phyloP scores from a whole-genome alignment of 768 basidiomycete species.

The Hericium erinaceus region DNA sequence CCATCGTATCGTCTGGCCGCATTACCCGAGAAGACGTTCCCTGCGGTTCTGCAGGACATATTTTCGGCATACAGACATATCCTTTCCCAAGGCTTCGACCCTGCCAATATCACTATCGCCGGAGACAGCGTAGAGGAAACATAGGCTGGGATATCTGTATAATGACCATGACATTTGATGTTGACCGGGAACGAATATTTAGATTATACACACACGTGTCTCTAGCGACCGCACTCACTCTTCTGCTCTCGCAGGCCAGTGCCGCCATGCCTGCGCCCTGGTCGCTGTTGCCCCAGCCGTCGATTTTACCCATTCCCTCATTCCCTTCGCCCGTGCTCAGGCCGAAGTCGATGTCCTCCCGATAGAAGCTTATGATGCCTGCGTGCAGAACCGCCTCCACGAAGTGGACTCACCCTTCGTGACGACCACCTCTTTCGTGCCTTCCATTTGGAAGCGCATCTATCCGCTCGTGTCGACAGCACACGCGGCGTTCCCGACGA shows the following conservation, averaged over 20 bases:
- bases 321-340: neutral
- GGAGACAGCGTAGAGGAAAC: neutral
- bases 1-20: neutral
- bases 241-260: neutral
- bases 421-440: neutral
- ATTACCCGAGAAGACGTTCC: neutral
- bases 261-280: neutral
- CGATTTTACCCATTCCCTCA: neutral
- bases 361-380: neutral
- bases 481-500: neutral
- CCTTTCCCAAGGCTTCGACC: neutral
- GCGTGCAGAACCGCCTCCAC: neutral
- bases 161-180: neutral
- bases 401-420: neutral
- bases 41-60: neutral
- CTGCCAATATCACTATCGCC: neutral
- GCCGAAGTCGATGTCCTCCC: neutral
- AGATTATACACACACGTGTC: neutral
- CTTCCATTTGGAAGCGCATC: neutral
- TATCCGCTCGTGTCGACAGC: neutral
- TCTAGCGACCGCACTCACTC: neutral
- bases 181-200: neutral
- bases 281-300: neutral
- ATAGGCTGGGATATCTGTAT: neutral
- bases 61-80: neutral